Conservation (phyloP, 768 basidiomycete genomes). For the Leccinum truebloodii region DNA sequence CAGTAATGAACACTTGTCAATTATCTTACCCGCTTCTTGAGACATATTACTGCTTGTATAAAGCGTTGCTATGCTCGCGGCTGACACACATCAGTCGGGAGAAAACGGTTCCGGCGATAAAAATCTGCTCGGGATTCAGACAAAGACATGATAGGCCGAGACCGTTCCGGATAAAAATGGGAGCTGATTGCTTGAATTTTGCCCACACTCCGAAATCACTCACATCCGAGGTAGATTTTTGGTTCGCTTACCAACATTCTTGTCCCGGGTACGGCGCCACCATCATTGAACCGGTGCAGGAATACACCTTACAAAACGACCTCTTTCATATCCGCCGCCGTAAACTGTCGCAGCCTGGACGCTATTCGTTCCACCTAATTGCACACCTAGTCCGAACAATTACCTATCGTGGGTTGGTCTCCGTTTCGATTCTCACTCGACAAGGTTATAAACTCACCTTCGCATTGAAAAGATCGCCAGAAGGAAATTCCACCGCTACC, state of each 20-base stretch:
- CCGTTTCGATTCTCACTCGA: neutral
- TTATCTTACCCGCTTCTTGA: neutral
- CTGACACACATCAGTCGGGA: neutral
- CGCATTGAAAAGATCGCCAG: neutral
- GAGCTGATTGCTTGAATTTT: slow-evolving; percentile 5
- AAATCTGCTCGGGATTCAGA: slow-evolving; percentile 2
- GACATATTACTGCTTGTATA: neutral
- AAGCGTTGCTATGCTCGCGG: neutral
- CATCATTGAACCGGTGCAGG: slow-evolving; percentile 18
- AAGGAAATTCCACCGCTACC: neutral
- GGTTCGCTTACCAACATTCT: neutral
- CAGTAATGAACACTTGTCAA: neutral
- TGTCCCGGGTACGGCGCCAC: slow-evolving; percentile 3
- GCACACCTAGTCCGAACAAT: slow-evolving; percentile 1
- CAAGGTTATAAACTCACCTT: slow-evolving; percentile 16
- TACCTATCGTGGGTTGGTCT: slow-evolving; percentile 7
- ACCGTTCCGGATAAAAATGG: slow-evolving; percentile 7
- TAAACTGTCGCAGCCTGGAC: neutral
- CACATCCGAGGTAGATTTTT: slow-evolving; percentile 7
- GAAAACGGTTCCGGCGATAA: neutral
- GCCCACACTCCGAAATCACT: neutral
- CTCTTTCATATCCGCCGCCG: neutral
- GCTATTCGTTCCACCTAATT: slow-evolving; percentile 1
- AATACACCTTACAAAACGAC: slow-evolving; percentile 4
- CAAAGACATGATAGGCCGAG: neutral